A percentile compares a stretch with the other conserved stretches of the same genome.
phyloP scores from a whole-genome alignment of 176 grass and related monocot species.

The Aechmea fasciata region DNA sequence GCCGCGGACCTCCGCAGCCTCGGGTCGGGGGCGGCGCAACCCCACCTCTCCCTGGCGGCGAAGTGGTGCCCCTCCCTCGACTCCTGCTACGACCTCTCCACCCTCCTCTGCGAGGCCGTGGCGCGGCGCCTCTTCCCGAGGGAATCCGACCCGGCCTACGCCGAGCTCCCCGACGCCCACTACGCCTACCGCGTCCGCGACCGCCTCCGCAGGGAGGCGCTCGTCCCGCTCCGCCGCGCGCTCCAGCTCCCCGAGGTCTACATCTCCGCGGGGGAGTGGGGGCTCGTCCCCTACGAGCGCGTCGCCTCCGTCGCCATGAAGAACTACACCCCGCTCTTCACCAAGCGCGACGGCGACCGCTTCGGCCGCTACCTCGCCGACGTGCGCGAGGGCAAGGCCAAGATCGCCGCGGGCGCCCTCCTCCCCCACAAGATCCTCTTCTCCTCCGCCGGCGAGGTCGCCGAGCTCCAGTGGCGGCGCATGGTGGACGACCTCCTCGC shows the following conservation, averaged over 20 bases:
- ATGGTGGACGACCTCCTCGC: conserved; percentile 52
- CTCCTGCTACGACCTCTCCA: conserved; percentile 72
- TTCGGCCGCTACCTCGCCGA: conserved; percentile 51
- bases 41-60: conserved; percentile 48
- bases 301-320: conserved; percentile 80
- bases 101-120: conserved; percentile 72
- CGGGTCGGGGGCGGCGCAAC: conserved; percentile 22
- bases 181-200: conserved; percentile 64
- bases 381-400: conserved; percentile 38
- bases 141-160: conserved; percentile 30
- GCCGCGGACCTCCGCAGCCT: conserved; percentile 49
- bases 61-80: conserved; percentile 86
- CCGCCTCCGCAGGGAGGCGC: conserved; percentile 37
- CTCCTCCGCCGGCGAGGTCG: conserved; percentile 17
- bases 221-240: conserved; percentile 53
- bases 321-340: conserved; percentile 59
- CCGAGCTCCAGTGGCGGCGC: conserved; percentile 58
- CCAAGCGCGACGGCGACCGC: conserved; percentile 47
- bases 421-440: conserved; percentile 52
- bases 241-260: conserved; percentile 72
- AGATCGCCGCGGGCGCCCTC: conserved; percentile 60
- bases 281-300: conserved; percentile 47
- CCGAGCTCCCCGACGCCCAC: conserved; percentile 34
- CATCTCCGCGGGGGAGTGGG: conserved; percentile 48
- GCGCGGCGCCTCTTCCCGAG: conserved; percentile 58